Percentiles rank a stretch among this genome's conserved stretches.
These are phyloP conservation scores for Guyanaporus albipodus DNA, from an alignment of 768 basidiomycete species.

Conservation along the genomic window DNA sequence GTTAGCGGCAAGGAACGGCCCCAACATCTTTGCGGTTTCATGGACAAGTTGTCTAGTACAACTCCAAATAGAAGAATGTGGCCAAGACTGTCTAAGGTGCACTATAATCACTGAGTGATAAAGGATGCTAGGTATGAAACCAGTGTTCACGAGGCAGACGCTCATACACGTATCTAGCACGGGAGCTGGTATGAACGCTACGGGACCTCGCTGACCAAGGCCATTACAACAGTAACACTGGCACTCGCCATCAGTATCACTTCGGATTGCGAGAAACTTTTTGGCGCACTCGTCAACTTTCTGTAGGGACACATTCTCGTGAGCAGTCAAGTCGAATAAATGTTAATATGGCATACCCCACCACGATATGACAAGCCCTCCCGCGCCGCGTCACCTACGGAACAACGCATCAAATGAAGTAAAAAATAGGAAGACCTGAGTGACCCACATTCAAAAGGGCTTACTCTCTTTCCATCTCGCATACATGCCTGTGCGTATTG, in stretches of 20 bases:
- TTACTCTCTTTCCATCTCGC: slow-evolving; percentile 57
- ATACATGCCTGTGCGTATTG: slow-evolving; percentile 69
- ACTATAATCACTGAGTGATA: background rate
- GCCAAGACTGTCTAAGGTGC: no score
- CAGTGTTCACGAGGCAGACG: background rate
- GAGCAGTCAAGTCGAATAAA: slow-evolving; percentile 5
- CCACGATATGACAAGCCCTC: slow-evolving; percentile 64
- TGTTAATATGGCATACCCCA: slow-evolving; percentile 53
- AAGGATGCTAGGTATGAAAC: background rate
- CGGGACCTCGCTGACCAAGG: slow-evolving; percentile 60
- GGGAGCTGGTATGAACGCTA: slow-evolving; percentile 19
- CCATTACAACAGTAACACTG: slow-evolving; percentile 71
- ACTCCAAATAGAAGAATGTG: no score
- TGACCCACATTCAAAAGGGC: slow-evolving; percentile 70
- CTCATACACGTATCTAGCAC: background rate
- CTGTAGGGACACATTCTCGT: slow-evolving; percentile 33
- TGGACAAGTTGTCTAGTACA: no score
- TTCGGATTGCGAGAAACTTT: background rate
- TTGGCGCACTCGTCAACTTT: slow-evolving; percentile 74
- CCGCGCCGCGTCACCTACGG: slow-evolving; percentile 56
- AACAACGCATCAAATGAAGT: slow-evolving; percentile 5
- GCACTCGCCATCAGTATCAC: slow-evolving; percentile 9
- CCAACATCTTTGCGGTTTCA: no score
- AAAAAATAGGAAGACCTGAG: background rate
- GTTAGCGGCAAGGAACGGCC: no score